Conservation (phyloP, 108 stramenopile genomes). For the Chaetoceros muelleri region DNA sequence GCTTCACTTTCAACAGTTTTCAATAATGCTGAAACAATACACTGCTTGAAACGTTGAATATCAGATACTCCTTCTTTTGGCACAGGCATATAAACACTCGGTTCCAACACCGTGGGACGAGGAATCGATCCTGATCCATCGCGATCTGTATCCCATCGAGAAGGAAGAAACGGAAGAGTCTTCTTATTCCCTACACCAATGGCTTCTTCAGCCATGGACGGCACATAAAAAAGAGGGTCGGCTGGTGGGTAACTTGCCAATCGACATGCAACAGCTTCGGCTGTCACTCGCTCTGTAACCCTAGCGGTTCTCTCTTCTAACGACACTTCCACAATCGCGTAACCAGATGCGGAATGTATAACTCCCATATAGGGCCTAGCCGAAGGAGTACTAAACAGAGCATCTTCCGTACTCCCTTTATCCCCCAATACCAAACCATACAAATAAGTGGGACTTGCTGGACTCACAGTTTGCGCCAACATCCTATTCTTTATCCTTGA, state of each 20-base stretch:
- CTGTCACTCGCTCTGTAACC: slow-evolving; percentile 66
- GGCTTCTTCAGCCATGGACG: slow-evolving; percentile 22
- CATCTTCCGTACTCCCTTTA: slow-evolving; percentile 18
- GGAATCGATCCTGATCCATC: slow-evolving; percentile 8
- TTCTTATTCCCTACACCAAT: slow-evolving; percentile 8
- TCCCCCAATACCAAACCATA: slow-evolving; percentile 65
- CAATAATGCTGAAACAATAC: slow-evolving; percentile 30
- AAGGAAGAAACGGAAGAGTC: slow-evolving; percentile 23
- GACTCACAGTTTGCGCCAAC: slow-evolving; percentile 80
- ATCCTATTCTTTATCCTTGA: slow-evolving; percentile 46
- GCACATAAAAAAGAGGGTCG: slow-evolving; percentile 62
- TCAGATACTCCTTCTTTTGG: slow-evolving; percentile 23
- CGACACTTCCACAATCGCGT: slow-evolving; percentile 61
- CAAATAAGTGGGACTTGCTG: slow-evolving; percentile 86
- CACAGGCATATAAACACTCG: slow-evolving; percentile 18
- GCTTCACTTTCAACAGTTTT: slow-evolving; percentile 15
- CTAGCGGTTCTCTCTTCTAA: slow-evolving; percentile 58
- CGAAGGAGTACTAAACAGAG: slow-evolving; percentile 13
- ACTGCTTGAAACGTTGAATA: slow-evolving; percentile 34
- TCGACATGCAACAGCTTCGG: slow-evolving; percentile 76
- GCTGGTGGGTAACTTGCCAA: slow-evolving; percentile 70
- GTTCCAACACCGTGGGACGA: slow-evolving; percentile 25
- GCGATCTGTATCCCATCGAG: slow-evolving; percentile 1
- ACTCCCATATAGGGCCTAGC: slow-evolving; percentile 75
- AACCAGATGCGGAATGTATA: slow-evolving; percentile 51